Evolutionary conservation across 1,139 yeast species (phyloP), one percentile per base, ranked within the genome.

Genomic region (Yamadazyma blattariae): DNA sequence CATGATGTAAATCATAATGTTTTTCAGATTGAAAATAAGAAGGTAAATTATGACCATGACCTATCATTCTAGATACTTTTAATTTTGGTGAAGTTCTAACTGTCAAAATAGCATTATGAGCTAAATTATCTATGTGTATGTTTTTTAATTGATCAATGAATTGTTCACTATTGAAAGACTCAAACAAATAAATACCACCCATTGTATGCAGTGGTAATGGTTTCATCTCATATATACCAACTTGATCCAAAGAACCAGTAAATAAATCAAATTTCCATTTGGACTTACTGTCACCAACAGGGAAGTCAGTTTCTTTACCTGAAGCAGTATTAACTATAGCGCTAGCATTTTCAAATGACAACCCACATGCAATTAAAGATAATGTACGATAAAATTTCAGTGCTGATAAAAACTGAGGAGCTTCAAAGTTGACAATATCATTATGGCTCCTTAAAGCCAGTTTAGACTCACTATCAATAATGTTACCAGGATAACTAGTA

Each of bases 171-270:
- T 30, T 33, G 36, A 63, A 67, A 1, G 61, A 44, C 11, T 59
- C 67, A 30, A 46, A 46, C 25, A 64, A 37, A 24, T 46, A 46
- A 3, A 66, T 44, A 9, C 41, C 36, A 1, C 74, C 74, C 46
- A 57, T 50, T 3, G 71, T 58, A 10, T 47, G 50, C 36, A 42
- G 47, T 5, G 56, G 48, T 38, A 68, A 47, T 0, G 57, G 38
- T 34, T 56, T 61, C 71, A 67, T 63, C 39, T 68, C 74, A 40
- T 61, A 64, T 9, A 63, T 43, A 1, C 74, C 74, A 2, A 57
- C 63, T 43, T 68, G 74, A 33, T 68, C 72, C 18, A 62, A 48
- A 0, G 71, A 64, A 1, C 67, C 71, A 1, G 60, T 42, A 44
- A 56, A 63, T 7, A 67, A 29, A 36, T 63, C 57, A 14, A 57